A percentile compares a stretch with the other conserved stretches of the same genome.
Evolutionary conservation across 2,329 filamentous ascomycete species (phyloP).

Genomic region (Aspergillus phoenicis): DNA sequence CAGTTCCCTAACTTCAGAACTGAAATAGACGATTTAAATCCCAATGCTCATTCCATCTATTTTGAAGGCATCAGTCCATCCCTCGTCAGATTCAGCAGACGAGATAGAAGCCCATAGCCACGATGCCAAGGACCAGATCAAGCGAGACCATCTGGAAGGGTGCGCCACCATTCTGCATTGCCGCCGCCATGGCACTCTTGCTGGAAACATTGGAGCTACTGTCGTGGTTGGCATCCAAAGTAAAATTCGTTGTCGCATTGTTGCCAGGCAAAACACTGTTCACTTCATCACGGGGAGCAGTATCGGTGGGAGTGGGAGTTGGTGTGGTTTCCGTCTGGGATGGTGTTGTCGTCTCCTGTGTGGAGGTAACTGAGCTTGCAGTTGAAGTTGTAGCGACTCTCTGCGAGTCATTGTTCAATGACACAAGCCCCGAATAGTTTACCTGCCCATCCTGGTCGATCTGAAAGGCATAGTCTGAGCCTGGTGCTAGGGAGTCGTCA

Average conservation of each 20-base stretch:
- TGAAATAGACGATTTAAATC: too few relatives aligned
- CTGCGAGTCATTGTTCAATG: constrained; percentile 38
- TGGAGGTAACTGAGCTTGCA: background rate
- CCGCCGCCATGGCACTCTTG: constrained; percentile 18
- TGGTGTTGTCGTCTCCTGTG: background rate
- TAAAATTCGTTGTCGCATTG: constrained; percentile 22
- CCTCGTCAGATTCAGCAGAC: constrained; percentile 4
- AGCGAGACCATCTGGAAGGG: constrained; percentile 17
- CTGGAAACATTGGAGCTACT: constrained; percentile 13
- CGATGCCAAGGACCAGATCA: constrained; percentile 18
- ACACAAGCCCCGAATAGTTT: constrained; percentile 61
- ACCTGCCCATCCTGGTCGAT: constrained; percentile 54
- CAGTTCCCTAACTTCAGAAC: background rate
- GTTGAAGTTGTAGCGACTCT: background rate
- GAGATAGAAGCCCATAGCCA: constrained; percentile 18
- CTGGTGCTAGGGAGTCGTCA: constrained; percentile 44
- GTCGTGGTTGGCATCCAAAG: constrained; percentile 15
- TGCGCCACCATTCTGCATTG: constrained; percentile 18
- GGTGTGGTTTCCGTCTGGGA: background rate
- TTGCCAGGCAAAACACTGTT: constrained; percentile 22
- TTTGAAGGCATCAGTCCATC: background rate
- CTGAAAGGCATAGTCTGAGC: constrained; percentile 60
- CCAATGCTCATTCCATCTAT: background rate
- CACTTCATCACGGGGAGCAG: constrained; percentile 14
- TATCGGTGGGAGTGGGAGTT: constrained; percentile 17